A percentile compares a stretch with the other conserved stretches of the same genome.
phyloP scores from a whole-genome alignment of 2,329 filamentous ascomycete genomes.

The Aspergillus fumigatiaffinis region DNA sequence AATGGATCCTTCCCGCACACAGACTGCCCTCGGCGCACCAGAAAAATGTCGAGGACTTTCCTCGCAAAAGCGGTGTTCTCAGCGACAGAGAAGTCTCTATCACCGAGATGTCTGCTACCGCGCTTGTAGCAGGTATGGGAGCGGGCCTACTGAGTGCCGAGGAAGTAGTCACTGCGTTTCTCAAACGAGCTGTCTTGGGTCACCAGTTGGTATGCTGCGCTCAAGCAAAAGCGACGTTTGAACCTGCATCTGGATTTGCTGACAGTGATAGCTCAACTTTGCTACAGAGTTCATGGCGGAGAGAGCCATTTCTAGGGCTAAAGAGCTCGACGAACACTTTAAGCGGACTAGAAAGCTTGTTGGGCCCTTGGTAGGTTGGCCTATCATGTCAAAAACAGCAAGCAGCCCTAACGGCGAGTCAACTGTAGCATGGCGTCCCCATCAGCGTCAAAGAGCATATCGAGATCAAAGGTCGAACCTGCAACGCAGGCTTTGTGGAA shows the following conservation, averaged over 20 bases:
- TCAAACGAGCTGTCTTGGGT: slow-evolving; percentile 31
- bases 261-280: slow-evolving; percentile 27
- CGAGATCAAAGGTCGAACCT: slow-evolving; percentile 49
- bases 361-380: slow-evolving; percentile 40
- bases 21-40: slow-evolving; percentile 24
- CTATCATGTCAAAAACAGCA: neutral
- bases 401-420: neutral
- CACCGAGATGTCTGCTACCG: slow-evolving; percentile 43
- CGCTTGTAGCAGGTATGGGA: slow-evolving; percentile 25
- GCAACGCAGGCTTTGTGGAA: slow-evolving; percentile 34
- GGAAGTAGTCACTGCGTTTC: slow-evolving; percentile 30
- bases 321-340: slow-evolving; percentile 29
- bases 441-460: slow-evolving; percentile 61
- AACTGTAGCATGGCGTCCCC: slow-evolving; percentile 48
- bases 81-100: slow-evolving; percentile 48
- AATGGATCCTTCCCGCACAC: slow-evolving; percentile 30
- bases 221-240: neutral
- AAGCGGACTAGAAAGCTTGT: slow-evolving; percentile 40
- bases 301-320: slow-evolving; percentile 30
- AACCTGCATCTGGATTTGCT: neutral
- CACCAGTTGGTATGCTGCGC: slow-evolving; percentile 27
- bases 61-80: slow-evolving; percentile 46
- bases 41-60: slow-evolving; percentile 29
- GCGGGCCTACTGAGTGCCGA: slow-evolving; percentile 26
- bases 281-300: slow-evolving; percentile 38